Evolutionary conservation across 2,329 filamentous ascomycete genomes (phyloP).

Genomic region (Xylaria sp.): DNA sequence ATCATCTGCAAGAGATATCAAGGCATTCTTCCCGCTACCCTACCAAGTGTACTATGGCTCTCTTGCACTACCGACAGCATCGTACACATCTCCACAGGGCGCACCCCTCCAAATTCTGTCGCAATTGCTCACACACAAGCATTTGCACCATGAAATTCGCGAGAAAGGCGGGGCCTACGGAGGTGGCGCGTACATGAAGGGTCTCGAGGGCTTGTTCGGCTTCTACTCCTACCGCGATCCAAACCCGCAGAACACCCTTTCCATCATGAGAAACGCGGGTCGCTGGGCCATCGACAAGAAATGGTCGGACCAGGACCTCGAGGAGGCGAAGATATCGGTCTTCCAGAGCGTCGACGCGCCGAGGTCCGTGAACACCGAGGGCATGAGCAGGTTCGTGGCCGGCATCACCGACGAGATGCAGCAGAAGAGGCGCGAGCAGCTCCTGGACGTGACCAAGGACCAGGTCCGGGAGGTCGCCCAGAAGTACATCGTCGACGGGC

Average conservation of each 20-base stretch:
- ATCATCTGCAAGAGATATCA: conserved; percentile 54
- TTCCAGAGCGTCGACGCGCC: conserved; percentile 94
- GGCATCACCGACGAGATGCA: conserved; percentile 89
- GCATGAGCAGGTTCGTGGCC: conserved; percentile 81
- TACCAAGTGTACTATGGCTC: conserved; percentile 97
- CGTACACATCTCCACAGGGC: conserved; percentile 75
- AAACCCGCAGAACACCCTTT: conserved; percentile 85
- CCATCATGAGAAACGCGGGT: conserved; percentile 81
- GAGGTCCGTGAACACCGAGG: conserved; percentile 82
- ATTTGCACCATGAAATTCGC: conserved; percentile 94
- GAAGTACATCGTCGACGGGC: conserved; percentile 72
- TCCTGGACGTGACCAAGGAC: conserved; percentile 82
- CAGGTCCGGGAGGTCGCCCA: conserved; percentile 83
- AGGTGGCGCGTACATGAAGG: conserved; percentile 81
- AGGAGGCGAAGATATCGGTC: conserved; percentile 93
- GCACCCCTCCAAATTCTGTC: conserved; percentile 86
- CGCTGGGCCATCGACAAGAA: conserved; percentile 78
- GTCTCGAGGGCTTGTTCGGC: conserved; percentile 82
- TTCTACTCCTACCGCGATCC: conserved; percentile 98
- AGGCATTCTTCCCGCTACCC: conserved; percentile 89
- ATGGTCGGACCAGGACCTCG: conserved; percentile 84
- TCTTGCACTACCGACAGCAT: conserved; percentile 78
- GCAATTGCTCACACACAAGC: conserved; percentile 92
- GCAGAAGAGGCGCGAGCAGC: conserved; percentile 77
- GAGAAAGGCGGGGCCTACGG: conserved; percentile 98